phyloP scores from a whole-genome alignment of 164 flowering plant species.

The Malania oleifera region DNA sequence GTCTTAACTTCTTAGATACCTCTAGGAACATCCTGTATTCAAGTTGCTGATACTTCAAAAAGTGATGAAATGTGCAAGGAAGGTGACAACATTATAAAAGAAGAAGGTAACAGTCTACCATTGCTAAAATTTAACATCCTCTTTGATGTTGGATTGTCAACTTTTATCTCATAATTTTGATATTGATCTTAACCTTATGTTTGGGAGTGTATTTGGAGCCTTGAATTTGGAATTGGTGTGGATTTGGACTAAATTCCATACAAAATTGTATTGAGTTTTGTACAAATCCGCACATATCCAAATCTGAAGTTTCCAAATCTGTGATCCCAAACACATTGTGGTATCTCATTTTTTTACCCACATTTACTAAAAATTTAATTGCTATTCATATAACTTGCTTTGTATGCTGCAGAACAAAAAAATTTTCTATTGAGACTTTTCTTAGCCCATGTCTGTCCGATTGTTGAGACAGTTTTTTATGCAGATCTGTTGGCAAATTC shows the following conservation, averaged over 20 bases:
- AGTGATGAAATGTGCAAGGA: constrained; percentile 20
- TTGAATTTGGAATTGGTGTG: too few relatives aligned
- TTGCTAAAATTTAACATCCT: too few relatives aligned
- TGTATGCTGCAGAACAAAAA: neutral
- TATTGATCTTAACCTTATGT: too few relatives aligned
- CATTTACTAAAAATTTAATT: neutral
- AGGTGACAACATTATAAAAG: constrained; percentile 13
- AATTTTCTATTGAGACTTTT: constrained; percentile 6
- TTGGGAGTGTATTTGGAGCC: too few relatives aligned
- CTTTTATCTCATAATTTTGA: too few relatives aligned
- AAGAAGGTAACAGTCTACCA: constrained; percentile 20
- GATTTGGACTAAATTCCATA: too few relatives aligned
- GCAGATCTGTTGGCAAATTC: constrained; percentile 19
- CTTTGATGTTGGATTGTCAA: too few relatives aligned
- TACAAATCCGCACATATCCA: too few relatives aligned
- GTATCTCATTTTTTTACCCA: neutral
- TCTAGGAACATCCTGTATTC: constrained; percentile 17
- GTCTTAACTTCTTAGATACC: constrained; percentile 9
- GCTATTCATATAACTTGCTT: neutral
- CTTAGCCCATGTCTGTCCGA: neutral
- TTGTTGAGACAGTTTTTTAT: constrained; percentile 17
- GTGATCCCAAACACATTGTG: too few relatives aligned
- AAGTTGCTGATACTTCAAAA: constrained; percentile 14
- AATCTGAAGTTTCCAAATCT: too few relatives aligned
- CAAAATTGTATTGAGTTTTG: too few relatives aligned